These are phyloP conservation scores for Ophiostoma quercus DNA, from an alignment of 2,329 filamentous ascomycete species.

Conservation along the genomic window DNA sequence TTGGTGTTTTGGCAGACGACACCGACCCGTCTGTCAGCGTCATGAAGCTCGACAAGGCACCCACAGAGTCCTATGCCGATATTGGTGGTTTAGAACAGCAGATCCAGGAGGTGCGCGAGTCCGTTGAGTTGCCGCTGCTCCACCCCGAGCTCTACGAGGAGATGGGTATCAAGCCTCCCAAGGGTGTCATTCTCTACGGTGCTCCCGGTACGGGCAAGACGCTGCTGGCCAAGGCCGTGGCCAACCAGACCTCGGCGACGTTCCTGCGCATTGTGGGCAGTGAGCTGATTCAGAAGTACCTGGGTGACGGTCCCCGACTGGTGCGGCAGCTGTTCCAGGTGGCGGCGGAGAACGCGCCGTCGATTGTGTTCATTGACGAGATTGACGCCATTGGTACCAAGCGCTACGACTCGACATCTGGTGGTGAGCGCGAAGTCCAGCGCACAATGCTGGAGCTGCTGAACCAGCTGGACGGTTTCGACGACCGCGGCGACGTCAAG, in stretches of 20 bases:
- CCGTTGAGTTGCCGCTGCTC: constrained; percentile 87
- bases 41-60: constrained; percentile 99
- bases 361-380: constrained; percentile 98
- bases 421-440: constrained; percentile 94
- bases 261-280: constrained; percentile 96
- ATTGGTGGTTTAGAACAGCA: constrained; percentile 93
- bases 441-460: constrained; percentile 97
- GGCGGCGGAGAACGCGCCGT: constrained; percentile 90
- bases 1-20: constrained; percentile 94
- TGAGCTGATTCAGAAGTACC: constrained; percentile 97
- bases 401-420: constrained; percentile 94
- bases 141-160: constrained; percentile 98
- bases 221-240: constrained; percentile 89
- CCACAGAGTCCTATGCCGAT: constrained; percentile 95
- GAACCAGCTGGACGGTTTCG: constrained; percentile 97
- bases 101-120: constrained; percentile 96
- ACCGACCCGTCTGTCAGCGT: constrained; percentile 92
- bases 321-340: constrained; percentile 96
- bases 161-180: constrained; percentile 99
- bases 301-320: constrained; percentile 89
- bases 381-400: constrained; percentile 99
- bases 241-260: constrained; percentile 97
- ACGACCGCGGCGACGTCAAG: constrained; percentile 97
- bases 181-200: constrained; percentile 98
- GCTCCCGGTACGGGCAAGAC: constrained; percentile 97